Evolutionary conservation across 1,284 basidiomycete genomes (phyloP), one percentile per base, ranked within the genome.

Genomic region (Fomitopsis betulina): DNA sequence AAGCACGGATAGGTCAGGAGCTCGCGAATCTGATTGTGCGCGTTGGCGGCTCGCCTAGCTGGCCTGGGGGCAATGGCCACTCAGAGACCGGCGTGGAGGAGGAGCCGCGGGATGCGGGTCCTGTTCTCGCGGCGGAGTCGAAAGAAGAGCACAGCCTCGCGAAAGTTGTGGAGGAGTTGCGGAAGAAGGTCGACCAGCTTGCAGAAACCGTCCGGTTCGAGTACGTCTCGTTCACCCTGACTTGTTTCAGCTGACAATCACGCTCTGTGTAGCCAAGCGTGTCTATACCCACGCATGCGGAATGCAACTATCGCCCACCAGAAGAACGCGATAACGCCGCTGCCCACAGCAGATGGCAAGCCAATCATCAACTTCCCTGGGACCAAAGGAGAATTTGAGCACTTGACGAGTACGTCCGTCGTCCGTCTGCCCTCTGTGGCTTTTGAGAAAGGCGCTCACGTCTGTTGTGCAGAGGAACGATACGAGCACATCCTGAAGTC

Each of bases 381-480:
- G 3, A 76, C 75, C 2, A 72, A 73, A 65, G 75, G 75, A 57
- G 75, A 76, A 62, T 76, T 75, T 57, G 74, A 76, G 58, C 73
- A 75, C 57, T 63, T 76, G 30, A 76, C 73, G 9, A 76, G 75
- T 76, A 51, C 50, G 73, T 71, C 15, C 17, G 17, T 12, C 12
- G 17, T 25, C 54, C 5, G 27, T 4, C 27, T 30, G 27, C 33
- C 54, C 37, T 25, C 27, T 15, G 33, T 19, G 6, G 13, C 23
- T 25, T 27, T 27, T 5, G 45, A 15, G 45, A 7, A 17, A 21
- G 27, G 8, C 32, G 17, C 9, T 35, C n/a, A 21, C 33, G 13
- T 15, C 5, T 27, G 25, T 54, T 30, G 3, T 39, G 9, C 62
- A 76, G 74, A 73, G 69, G 75, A 76, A 57, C 72, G 75, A 2